These are phyloP conservation scores for Aspergillus sclerotiicarbonarius DNA, from an alignment of 495 filamentous ascomycete species.

Conservation along the genomic window DNA sequence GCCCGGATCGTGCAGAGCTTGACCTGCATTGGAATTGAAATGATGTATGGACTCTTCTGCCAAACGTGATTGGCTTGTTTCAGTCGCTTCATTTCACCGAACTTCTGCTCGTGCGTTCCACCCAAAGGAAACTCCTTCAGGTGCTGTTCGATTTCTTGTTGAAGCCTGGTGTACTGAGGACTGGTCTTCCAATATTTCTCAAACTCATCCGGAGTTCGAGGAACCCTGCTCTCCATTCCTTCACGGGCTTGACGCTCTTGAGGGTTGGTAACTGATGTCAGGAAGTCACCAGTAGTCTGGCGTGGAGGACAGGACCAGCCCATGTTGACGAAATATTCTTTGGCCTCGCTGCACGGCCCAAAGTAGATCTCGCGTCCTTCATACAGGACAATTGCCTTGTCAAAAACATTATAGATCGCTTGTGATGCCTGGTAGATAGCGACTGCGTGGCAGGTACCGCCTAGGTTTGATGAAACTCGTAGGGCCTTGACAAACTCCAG, in stretches of 20 bases:
- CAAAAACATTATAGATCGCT: slow-evolving; percentile 70
- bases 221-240: slow-evolving; percentile 63
- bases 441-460: slow-evolving; percentile 72
- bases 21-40: slow-evolving; percentile 47
- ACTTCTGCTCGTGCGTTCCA: slow-evolving; percentile 29
- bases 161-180: slow-evolving; percentile 44
- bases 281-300: slow-evolving; percentile 67
- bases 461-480: slow-evolving; percentile 68
- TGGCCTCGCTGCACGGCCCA: slow-evolving; percentile 56
- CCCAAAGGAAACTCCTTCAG: slow-evolving; percentile 38
- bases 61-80: slow-evolving; percentile 45
- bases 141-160: slow-evolving; percentile 50
- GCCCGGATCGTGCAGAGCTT: slow-evolving; percentile 49
- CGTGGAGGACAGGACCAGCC: slow-evolving; percentile 59
- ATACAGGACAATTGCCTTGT: slow-evolving; percentile 62
- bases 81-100: slow-evolving; percentile 31
- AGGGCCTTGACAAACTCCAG: slow-evolving; percentile 70
- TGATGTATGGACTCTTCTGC: slow-evolving; percentile 44
- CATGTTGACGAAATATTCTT: slow-evolving; percentile 59
- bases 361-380: slow-evolving; percentile 69
- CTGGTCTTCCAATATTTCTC: slow-evolving; percentile 60
- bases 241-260: slow-evolving; percentile 57
- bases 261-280: slow-evolving; percentile 70
- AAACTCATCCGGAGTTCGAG: slow-evolving; percentile 70
- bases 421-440: slow-evolving; percentile 85